Percentiles rank a stretch among this genome's conserved stretches.
Evolutionary conservation across 768 basidiomycete genomes (phyloP).

Genomic region (Xerocomus spinulosus): DNA sequence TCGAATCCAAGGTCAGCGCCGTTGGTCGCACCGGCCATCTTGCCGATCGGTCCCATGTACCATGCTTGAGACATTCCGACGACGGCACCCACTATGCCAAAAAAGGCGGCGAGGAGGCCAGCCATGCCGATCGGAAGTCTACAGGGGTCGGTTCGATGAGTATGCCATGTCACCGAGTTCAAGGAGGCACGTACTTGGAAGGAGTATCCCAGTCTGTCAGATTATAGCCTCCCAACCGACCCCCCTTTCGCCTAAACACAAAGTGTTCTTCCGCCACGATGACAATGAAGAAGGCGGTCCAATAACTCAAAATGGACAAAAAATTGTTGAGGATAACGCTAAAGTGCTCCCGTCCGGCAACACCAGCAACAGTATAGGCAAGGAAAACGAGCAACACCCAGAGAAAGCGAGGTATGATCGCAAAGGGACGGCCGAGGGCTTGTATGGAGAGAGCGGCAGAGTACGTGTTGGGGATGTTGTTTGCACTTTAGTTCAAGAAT

Average conservation of each 20-base stretch:
- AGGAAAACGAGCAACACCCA: slow-evolving; percentile 42
- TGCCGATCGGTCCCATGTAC: slow-evolving; percentile 49
- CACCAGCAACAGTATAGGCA: slow-evolving; percentile 37
- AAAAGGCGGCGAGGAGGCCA: slow-evolving; percentile 43
- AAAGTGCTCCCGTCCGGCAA: slow-evolving; percentile 44
- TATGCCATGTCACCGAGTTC: background rate
- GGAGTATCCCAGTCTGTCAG: slow-evolving; percentile 45
- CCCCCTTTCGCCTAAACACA: slow-evolving; percentile 39
- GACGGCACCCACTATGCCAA: slow-evolving; percentile 46
- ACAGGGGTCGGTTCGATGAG: background rate
- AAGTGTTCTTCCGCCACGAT: slow-evolving; percentile 45
- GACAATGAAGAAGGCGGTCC: slow-evolving; percentile 45
- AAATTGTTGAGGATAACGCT: slow-evolving; percentile 40
- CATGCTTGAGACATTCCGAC: slow-evolving; percentile 51
- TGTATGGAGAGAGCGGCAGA: slow-evolving; percentile 46
- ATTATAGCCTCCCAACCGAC: slow-evolving; percentile 48
- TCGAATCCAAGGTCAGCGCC: slow-evolving; percentile 57
- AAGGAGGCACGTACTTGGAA: slow-evolving; percentile 28
- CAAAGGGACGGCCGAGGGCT: slow-evolving; percentile 40
- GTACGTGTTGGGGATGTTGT: slow-evolving; percentile 43
- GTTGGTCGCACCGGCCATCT: slow-evolving; percentile 35
- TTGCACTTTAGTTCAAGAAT: slow-evolving; percentile 23
- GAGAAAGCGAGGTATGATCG: slow-evolving; percentile 41
- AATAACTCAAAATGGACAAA: slow-evolving; percentile 41
- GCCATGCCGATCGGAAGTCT: slow-evolving; percentile 48